These are phyloP conservation scores for Tetrastigma voinierianum DNA, from an alignment of 164 flowering plant genomes.

Conservation along the genomic window DNA sequence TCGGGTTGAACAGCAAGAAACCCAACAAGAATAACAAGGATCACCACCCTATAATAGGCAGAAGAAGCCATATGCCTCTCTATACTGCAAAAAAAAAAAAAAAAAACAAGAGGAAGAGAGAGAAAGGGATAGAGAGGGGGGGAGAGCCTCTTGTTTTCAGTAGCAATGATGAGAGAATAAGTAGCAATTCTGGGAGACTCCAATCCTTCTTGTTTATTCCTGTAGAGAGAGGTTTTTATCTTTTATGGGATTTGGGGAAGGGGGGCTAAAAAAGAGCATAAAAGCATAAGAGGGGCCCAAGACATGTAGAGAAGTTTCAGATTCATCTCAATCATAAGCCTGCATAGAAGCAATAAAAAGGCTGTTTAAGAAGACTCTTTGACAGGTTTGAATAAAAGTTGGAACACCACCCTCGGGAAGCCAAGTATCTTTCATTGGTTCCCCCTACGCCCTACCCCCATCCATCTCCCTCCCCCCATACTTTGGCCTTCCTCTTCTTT, in stretches of 20 bases:
- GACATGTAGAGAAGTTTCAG: slow-evolving; percentile 43
- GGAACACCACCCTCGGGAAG: slow-evolving; percentile 72
- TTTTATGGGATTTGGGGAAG: slow-evolving; percentile 39
- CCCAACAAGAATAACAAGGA: slow-evolving; percentile 48
- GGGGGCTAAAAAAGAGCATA: slow-evolving; percentile 44
- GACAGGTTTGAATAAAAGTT: slow-evolving; percentile 70
- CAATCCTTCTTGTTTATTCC: slow-evolving; percentile 13
- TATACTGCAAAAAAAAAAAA: slow-evolving; percentile 5
- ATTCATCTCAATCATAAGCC: slow-evolving; percentile 77
- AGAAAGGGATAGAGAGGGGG: slow-evolving; percentile 3
- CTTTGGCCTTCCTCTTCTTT: slow-evolving; percentile 48
- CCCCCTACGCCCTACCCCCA: too few species aligned
- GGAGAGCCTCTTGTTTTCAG: slow-evolving; percentile 1
- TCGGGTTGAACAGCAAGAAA: slow-evolving; percentile 40
- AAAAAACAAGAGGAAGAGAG: slow-evolving; percentile 13
- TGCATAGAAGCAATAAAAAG: slow-evolving; percentile 54
- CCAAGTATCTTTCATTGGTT: slow-evolving; percentile 58
- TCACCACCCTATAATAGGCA: slow-evolving; percentile 27
- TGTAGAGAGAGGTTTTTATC: slow-evolving; percentile 30
- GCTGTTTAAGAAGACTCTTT: slow-evolving; percentile 58
- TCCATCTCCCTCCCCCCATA: too few species aligned
- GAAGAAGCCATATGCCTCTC: slow-evolving; percentile 38
- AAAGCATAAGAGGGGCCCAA: slow-evolving; percentile 38
- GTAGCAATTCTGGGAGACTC: slow-evolving; percentile 19
- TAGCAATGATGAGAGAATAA: slow-evolving; percentile 19